These are phyloP conservation scores for Vigna mungo DNA, from an alignment of 306 rosid species.

Conservation along the genomic window DNA sequence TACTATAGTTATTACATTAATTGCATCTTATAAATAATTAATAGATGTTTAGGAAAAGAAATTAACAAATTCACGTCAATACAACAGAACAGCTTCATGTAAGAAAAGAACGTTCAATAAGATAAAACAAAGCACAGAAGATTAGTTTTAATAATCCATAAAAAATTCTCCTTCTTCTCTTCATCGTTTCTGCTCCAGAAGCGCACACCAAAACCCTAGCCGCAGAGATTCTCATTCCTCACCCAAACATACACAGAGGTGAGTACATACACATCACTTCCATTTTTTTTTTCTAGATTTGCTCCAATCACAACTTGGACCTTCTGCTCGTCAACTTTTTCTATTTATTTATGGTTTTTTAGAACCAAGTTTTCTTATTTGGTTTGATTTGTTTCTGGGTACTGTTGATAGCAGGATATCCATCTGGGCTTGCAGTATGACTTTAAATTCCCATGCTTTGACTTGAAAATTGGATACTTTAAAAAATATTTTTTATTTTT, in stretches of 20 bases:
- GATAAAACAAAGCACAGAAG: background rate
- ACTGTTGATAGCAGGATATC: background rate
- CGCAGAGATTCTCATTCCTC: background rate
- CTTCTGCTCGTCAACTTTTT: background rate
- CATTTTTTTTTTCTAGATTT: background rate
- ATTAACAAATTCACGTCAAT: no score
- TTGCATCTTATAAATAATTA: no score
- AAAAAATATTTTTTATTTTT: background rate
- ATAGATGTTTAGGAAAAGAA: no score
- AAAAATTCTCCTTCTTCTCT: background rate
- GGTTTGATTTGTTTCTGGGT: conserved; percentile 38
- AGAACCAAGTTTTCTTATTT: background rate
- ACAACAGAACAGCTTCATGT: no score
- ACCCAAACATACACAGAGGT: background rate
- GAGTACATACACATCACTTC: background rate
- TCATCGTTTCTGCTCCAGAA: background rate
- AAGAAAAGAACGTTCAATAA: no score
- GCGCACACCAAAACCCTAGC: conserved; percentile 35
- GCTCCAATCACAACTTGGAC: background rate
- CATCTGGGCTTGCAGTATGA: conserved; percentile 26
- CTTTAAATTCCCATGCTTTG: conserved; percentile 29
- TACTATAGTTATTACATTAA: no score
- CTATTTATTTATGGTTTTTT: background rate
- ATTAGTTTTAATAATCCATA: background rate
- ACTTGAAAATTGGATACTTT: conserved; percentile 24